phyloP scores from a whole-genome alignment of 257 asterid species.

The Fraxinus excelsior region DNA sequence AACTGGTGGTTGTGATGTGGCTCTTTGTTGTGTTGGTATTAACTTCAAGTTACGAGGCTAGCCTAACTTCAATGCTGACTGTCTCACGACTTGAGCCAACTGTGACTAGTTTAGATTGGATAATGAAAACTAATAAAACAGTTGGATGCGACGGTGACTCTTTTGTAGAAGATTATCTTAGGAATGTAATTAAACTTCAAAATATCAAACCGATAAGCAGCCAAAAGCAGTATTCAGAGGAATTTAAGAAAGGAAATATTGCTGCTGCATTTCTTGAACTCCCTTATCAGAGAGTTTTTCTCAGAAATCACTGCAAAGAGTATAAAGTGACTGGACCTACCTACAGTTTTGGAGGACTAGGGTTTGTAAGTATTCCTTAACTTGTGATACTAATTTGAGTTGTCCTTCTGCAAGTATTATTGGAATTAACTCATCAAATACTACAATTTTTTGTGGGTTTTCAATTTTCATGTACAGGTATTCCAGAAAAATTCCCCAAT shows the following conservation, averaged over 20 bases:
- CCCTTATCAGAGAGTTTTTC: conserved; percentile 41
- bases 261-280: conserved; percentile 43
- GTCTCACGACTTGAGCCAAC: conserved; percentile 36
- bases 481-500: conserved; percentile 44
- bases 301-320: conserved; percentile 31
- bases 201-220: conserved; percentile 26
- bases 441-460: neutral
- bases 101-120: conserved; percentile 27
- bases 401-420: neutral
- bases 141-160: conserved; percentile 49
- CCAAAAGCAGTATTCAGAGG: conserved; percentile 23
- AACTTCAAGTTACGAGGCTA: conserved; percentile 38
- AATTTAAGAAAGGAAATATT: conserved; percentile 31
- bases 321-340: conserved; percentile 31
- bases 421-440: neutral
- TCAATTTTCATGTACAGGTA: conserved; percentile 18
- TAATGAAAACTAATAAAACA: conserved; percentile 30
- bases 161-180: conserved; percentile 32
- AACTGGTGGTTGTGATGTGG: conserved; percentile 36
- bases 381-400: too few species aligned
- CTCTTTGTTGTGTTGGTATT: conserved; percentile 39
- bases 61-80: conserved; percentile 44
- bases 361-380: too few species aligned
- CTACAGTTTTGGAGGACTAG: conserved; percentile 14
- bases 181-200: conserved; percentile 24